phyloP scores from a whole-genome alignment of 352 stramenopile species.

The Phytophthora ramorum region DNA sequence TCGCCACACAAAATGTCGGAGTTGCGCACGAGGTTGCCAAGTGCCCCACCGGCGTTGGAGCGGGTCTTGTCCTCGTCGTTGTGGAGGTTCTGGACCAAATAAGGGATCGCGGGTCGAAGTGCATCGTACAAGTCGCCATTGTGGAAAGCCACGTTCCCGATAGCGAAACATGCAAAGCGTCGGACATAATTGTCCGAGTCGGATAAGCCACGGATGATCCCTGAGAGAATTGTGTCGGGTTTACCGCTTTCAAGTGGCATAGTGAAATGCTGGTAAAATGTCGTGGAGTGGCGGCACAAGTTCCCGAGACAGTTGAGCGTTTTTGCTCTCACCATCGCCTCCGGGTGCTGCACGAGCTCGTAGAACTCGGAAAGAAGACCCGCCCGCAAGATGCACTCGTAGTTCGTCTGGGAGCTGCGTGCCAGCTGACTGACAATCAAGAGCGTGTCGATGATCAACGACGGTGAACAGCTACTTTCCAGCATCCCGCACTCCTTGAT shows the following conservation, averaged over 20 bases:
- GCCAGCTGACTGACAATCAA: slow-evolving; percentile 91
- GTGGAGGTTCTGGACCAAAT: slow-evolving; percentile 75
- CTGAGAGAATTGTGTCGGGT: slow-evolving; percentile 54
- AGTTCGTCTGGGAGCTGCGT: slow-evolving; percentile 76
- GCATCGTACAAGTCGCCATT: slow-evolving; percentile 74
- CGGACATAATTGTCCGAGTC: slow-evolving; percentile 86
- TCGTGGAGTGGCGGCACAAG: slow-evolving; percentile 90
- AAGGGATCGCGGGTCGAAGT: slow-evolving; percentile 67
- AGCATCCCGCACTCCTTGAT: slow-evolving; percentile 80
- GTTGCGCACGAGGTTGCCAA: slow-evolving; percentile 94
- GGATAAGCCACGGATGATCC: slow-evolving; percentile 59
- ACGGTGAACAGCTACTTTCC: slow-evolving; percentile 46
- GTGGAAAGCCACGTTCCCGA: slow-evolving; percentile 95
- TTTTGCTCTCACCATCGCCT: slow-evolving; percentile 88
- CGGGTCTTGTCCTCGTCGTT: slow-evolving; percentile 90
- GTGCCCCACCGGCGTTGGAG: slow-evolving; percentile 91
- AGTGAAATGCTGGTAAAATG: slow-evolving; percentile 86
- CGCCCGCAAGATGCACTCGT: slow-evolving; percentile 63
- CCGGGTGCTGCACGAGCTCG: slow-evolving; percentile 60
- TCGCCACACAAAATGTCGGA: slow-evolving; percentile 74
- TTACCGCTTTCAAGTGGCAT: slow-evolving; percentile 13
- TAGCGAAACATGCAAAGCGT: slow-evolving; percentile 94
- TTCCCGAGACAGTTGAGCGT: slow-evolving; percentile 93
- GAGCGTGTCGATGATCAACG: slow-evolving; percentile 81
- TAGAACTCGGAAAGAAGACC: slow-evolving; percentile 64